Evolutionary conservation across 2,329 filamentous ascomycete genomes (phyloP), one percentile per base, ranked within the genome.

Genomic region (Colletotrichum siamense): DNA sequence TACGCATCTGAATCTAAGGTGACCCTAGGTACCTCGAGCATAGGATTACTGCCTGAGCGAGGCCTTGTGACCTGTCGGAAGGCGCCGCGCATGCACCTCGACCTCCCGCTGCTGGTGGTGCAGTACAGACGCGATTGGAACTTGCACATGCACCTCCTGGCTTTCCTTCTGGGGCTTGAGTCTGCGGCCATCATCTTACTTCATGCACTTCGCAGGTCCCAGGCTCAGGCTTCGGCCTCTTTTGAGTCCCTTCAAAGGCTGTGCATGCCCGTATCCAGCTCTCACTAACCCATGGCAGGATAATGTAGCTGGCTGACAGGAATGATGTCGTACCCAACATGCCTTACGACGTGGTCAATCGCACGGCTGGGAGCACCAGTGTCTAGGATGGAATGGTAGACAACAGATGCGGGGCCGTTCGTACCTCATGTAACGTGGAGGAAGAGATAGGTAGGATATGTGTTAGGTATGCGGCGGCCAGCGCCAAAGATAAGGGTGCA

Each of bases 1-100:
- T 52, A 22, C 44, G n/a, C 44, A 22, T 52, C 44, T 52, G 44
- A 22, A 52, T 52, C 44, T 52, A 52, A 22, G 44, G n/a, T 12
- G 44, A 22, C 44, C 44, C 44, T 59, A 22, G 44, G 44, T 22
- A 39, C 32, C 36, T 44, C 5, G 32, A 64, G 32, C 62, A 26
- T 39, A 64, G 69, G 62, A 57, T 63, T 28, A 63, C 73, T 71
- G 62, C 69, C 55, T 57, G 57, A 76, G 72, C 28, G 39, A 62
- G 69, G 55, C 49, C 73, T 62, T 55, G 65, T 76, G 73, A 76
- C 69, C 63, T 62, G 64, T 76, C 69, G 73, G 73, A 76, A 67
- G 73, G 69, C 73, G 73, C 73, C 73, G 73, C 55, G 62, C 28
- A 28, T 67, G 61, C 30, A 32, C 34, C 64, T 67, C 64, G 18